A percentile compares a stretch with the other conserved stretches of the same genome.
These are phyloP conservation scores for Diospyros lotus DNA, from an alignment of 148 eudicot species.

Conservation along the genomic window DNA sequence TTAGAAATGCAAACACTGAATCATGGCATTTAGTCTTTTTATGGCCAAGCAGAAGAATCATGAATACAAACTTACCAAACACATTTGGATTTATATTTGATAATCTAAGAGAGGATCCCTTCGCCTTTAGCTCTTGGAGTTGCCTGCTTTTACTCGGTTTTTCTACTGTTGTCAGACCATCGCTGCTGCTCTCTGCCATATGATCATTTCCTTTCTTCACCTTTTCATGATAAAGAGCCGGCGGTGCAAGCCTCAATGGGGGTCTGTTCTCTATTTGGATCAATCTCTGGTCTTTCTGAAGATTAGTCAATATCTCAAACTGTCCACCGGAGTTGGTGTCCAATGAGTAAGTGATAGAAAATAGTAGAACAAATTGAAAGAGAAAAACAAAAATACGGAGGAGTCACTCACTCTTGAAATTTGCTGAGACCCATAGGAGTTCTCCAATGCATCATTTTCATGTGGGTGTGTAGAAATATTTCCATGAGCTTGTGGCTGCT, in stretches of 20 bases:
- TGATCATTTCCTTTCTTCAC: conserved; percentile 54
- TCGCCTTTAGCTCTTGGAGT: conserved; percentile 56
- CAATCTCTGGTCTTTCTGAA: conserved; percentile 55
- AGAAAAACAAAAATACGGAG: neutral
- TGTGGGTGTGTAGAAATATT: conserved; percentile 21
- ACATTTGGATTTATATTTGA: conserved; percentile 62
- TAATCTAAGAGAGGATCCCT: conserved; percentile 59
- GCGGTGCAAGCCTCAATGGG: conserved; percentile 91
- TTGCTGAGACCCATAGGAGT: conserved; percentile 32
- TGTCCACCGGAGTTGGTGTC: conserved; percentile 32
- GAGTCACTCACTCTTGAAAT: conserved; percentile 57
- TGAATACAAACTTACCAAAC: conserved; percentile 48
- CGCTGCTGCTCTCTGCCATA: conserved; percentile 38
- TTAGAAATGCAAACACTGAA: conserved; percentile 2
- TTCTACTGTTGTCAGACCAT: conserved; percentile 23
- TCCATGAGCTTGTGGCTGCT: conserved; percentile 38
- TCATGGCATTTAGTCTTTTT: neutral
- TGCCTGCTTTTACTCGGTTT: conserved; percentile 53
- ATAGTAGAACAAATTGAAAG: neutral
- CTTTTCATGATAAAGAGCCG: conserved; percentile 93
- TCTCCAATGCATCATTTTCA: conserved; percentile 57
- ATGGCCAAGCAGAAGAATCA: neutral
- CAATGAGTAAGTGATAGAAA: neutral
- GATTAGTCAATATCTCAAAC: conserved; percentile 80
- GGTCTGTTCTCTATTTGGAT: conserved; percentile 60